Evolutionary conservation across 257 asterid species (phyloP), one percentile per base, ranked within the genome.

Genomic region (Nicotiana tomentosiformis): DNA sequence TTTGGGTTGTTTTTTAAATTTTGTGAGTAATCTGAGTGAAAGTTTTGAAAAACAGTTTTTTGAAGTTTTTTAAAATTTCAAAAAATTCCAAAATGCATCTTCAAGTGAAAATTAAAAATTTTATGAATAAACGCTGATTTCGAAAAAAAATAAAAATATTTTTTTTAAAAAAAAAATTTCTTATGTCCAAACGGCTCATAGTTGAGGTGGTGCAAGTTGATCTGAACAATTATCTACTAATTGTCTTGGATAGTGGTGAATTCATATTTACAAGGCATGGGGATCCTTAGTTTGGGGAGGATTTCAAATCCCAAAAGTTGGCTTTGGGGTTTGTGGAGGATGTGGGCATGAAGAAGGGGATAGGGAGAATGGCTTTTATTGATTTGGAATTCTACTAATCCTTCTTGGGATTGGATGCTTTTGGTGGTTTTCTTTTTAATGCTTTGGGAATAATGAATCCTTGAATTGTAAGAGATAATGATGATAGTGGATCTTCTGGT

Each of bases 381-480:
- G 85, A 26, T 69, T 10, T 67, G 61, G 86, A 69, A 65, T 85
- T 87, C 84, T 80, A 84, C 86, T 64, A 72, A 76, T 77, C 84
- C 78, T 84, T 80, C 46, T 74, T 53, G 82, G 82, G 89, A 86
- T 85, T n/a, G 83, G 88, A 83, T 85, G 77, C 83, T 56, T 62
- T 20, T 57, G 39, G 49, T 65, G 29, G 78, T 17, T 37, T 26
- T 23, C 26, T 23, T 74, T 77, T 39, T 18, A 70, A 46, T 80
- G 82, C 33, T 35, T 70, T 29, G 10, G 83, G 87, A 88, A 89
- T 87, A 68, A 84, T 85, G 87, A 86, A 87, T 84, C 90, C 77
- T 91, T 92, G 77, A 77, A 88, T 80, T 86, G 82, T 66, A 89
- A 93, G 92, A 84, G 86, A 88, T 82, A 87, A 85, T 89, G 92